Percentiles rank a stretch among this genome's conserved stretches.
phyloP scores from a whole-genome alignment of 78 protist species.

The Chrysochromulina parva region DNA sequence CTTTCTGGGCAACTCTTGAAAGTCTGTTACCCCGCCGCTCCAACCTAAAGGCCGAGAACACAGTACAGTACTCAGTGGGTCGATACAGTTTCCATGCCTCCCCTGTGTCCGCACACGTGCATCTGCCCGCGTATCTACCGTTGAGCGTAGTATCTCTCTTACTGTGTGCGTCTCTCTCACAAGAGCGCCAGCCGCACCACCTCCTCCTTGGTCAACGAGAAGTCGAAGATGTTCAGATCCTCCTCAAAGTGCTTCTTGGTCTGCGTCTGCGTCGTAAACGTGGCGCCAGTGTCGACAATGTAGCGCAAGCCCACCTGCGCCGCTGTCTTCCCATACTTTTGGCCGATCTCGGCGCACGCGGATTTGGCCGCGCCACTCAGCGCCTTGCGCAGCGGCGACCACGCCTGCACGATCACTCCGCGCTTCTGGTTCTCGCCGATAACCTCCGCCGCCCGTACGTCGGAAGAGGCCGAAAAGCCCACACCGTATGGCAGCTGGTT shows the following conservation, averaged over 20 bases:
- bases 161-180: background rate
- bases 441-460: background rate
- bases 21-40: no score
- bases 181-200: background rate
- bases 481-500: slow-evolving; percentile 17
- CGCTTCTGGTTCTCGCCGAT: background rate
- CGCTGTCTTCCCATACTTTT: background rate
- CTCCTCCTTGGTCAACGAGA: background rate
- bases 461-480: background rate
- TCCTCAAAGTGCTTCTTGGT: background rate
- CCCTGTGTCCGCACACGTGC: no score
- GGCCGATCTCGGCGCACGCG: background rate
- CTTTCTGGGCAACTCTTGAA: no score
- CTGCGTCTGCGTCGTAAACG: background rate
- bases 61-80: no score
- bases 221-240: background rate
- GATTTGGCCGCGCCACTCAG: background rate
- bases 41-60: no score
- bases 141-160: no score
- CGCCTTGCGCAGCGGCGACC: slow-evolving; percentile 1
- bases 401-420: slow-evolving; percentile 1
- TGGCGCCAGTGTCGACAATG: background rate
- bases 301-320: slow-evolving; percentile 33
- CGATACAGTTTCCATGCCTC: no score
- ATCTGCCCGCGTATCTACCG: no score